Percentiles rank a stretch among this genome's conserved stretches.
These are phyloP conservation scores for Kurtzmaniella natalensis DNA, from an alignment of 1,139 yeast species.

Conservation along the genomic window DNA sequence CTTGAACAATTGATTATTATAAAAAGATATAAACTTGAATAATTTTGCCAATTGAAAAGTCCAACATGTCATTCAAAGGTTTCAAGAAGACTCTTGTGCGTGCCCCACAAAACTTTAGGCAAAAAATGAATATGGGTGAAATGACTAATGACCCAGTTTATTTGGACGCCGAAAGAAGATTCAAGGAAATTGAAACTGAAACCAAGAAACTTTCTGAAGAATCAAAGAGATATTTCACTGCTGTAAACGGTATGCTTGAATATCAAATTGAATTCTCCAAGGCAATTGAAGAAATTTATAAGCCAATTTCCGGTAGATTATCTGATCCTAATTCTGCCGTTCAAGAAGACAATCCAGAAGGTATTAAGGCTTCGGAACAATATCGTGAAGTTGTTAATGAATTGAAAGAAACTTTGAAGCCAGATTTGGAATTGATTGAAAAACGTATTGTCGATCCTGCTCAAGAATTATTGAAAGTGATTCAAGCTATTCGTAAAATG, in stretches of 20 bases:
- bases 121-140: conserved; percentile 81
- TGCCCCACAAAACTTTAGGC: conserved; percentile 79
- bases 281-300: conserved; percentile 92
- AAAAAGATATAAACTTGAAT: too few species aligned
- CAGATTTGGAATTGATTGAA: conserved; percentile 91
- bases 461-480: conserved; percentile 79
- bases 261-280: conserved; percentile 91
- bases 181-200: conserved; percentile 84
- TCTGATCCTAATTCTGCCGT: conserved; percentile 82
- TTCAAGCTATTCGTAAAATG: conserved; percentile 83
- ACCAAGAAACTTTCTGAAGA: conserved; percentile 89
- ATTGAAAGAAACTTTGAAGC: conserved; percentile 78
- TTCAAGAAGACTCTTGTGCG: conserved; percentile 80
- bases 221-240: conserved; percentile 80
- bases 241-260: conserved; percentile 89
- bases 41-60: not conserved
- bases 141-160: conserved; percentile 84
- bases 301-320: conserved; percentile 89
- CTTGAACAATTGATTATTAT: too few species aligned
- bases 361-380: conserved; percentile 90
- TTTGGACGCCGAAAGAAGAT: conserved; percentile 91
- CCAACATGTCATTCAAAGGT: conserved; percentile 85
- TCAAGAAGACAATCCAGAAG: conserved; percentile 95
- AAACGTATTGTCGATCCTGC: conserved; percentile 88
- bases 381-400: conserved; percentile 85